A percentile compares a stretch with the other conserved stretches of the same genome.
phyloP scores from a whole-genome alignment of 2,329 filamentous ascomycete genomes.

The Cladosporium oxysporum region DNA sequence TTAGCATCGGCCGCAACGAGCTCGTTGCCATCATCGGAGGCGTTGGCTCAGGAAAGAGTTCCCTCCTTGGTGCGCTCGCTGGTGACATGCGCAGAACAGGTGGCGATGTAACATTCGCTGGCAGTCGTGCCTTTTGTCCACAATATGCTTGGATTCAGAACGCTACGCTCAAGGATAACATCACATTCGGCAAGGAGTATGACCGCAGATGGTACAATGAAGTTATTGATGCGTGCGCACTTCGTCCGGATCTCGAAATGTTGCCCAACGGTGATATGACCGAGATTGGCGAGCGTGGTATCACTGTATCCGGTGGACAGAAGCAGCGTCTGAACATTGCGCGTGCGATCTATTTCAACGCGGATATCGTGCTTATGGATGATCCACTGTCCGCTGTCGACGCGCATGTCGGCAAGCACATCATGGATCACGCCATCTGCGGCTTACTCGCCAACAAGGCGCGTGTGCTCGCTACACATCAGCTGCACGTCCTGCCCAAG shows the following conservation, averaged over 20 bases:
- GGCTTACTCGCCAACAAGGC: constrained; percentile 87
- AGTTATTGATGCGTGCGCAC: constrained; percentile 83
- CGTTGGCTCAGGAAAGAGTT: constrained; percentile 90
- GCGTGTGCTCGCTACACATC: constrained; percentile 88
- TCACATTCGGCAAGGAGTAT: constrained; percentile 78
- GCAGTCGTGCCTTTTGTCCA: constrained; percentile 84
- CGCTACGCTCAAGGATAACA: constrained; percentile 81
- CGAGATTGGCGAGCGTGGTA: constrained; percentile 92
- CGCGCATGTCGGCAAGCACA: constrained; percentile 63
- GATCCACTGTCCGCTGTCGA: constrained; percentile 62
- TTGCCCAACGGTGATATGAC: constrained; percentile 86
- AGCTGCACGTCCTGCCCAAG: constrained; percentile 86
- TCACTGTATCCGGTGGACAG: constrained; percentile 92
- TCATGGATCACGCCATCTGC: constrained; percentile 93
- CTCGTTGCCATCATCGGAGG: constrained; percentile 81
- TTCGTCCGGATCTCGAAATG: constrained; percentile 86
- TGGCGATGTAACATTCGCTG: constrained; percentile 74
- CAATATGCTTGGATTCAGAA: constrained; percentile 99
- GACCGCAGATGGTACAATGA: constrained; percentile 77
- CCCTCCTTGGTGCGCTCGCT: constrained; percentile 81
- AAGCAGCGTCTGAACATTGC: constrained; percentile 96
- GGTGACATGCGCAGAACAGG: constrained; percentile 88
- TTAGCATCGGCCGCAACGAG: constrained; percentile 72
- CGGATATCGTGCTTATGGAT: constrained; percentile 64
- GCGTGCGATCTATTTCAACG: constrained; percentile 67